A percentile compares a stretch with the other conserved stretches of the same genome.
Evolutionary conservation across 2,329 filamentous ascomycete species (phyloP).

Genomic region (Capronia coronata): DNA sequence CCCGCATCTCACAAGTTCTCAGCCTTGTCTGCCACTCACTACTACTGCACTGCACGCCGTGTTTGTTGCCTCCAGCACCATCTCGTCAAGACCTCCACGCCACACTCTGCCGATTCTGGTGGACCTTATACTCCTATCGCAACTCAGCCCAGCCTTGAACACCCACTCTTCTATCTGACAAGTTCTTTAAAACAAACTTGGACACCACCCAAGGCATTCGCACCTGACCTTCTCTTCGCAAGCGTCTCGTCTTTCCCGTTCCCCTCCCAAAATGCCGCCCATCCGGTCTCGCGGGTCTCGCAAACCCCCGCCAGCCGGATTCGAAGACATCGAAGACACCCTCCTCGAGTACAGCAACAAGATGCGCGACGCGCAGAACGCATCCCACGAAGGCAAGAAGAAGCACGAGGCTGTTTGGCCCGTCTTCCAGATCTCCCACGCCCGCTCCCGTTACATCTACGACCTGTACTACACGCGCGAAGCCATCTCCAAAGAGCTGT

Average conservation of each 20-base stretch:
- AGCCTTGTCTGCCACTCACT: neutral
- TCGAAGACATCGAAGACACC: slow-evolving; percentile 63
- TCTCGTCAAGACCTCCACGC: too few species aligned
- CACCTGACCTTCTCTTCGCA: neutral
- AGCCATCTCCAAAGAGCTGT: slow-evolving; percentile 83
- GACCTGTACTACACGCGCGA: slow-evolving; percentile 98
- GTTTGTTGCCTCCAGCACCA: neutral
- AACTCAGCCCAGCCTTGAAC: too few species aligned
- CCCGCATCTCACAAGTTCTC: neutral
- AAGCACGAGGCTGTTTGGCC: slow-evolving; percentile 94
- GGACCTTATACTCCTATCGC: too few species aligned
- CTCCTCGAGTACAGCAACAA: slow-evolving; percentile 61
- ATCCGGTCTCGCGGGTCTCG: slow-evolving; percentile 52
- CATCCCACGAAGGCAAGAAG: slow-evolving; percentile 68
- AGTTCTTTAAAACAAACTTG: neutral
- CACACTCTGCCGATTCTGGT: too few species aligned
- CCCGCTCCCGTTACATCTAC: slow-evolving; percentile 79
- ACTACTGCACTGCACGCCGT: neutral
- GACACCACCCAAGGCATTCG: neutral
- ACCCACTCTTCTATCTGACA: too few species aligned
- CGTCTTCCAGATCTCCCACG: slow-evolving; percentile 90
- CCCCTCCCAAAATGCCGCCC: slow-evolving; percentile 58
- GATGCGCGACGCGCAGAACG: slow-evolving; percentile 79
- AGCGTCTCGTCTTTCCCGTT: too few species aligned
- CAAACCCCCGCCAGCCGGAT: slow-evolving; percentile 60